Conservation (phyloP, 495 filamentous ascomycete genomes). For the Lophiostoma macrostomum region DNA sequence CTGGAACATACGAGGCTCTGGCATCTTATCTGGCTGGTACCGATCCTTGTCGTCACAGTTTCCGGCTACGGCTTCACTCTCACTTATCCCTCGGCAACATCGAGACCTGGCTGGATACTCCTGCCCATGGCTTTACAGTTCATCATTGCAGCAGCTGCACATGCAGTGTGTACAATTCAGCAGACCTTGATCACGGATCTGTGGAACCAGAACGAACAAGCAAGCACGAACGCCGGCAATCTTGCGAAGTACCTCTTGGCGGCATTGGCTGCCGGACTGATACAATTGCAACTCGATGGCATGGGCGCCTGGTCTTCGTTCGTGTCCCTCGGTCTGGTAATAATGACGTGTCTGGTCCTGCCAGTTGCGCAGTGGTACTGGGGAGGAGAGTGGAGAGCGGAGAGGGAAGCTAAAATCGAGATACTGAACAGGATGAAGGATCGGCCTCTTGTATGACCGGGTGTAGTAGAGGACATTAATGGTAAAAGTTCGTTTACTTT, state of each 20-base stretch:
- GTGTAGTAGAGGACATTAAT: too few relatives aligned
- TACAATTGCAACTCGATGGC: not conserved
- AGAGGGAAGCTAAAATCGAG: not conserved
- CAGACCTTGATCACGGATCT: conserved; percentile 10
- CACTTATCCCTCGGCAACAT: not conserved
- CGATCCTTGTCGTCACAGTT: not conserved
- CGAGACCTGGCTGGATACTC: conserved; percentile 1
- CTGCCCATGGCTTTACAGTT: conserved; percentile 5
- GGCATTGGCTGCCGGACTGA: not conserved
- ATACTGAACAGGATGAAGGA: too few relatives aligned
- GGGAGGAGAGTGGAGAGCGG: conserved; percentile 5
- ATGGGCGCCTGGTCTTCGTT: not conserved
- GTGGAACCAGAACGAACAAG: not conserved
- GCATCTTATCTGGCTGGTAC: not conserved
- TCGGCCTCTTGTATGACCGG: too few relatives aligned
- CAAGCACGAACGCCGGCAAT: not conserved
- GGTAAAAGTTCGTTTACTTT: too few relatives aligned
- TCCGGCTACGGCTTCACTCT: conserved; percentile 10
- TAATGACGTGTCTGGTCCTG: not conserved
- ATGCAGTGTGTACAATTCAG: conserved; percentile 7
- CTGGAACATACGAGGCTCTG: conserved; percentile 6
- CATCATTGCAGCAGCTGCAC: not conserved
- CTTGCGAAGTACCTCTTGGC: not conserved
- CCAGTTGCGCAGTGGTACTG: conserved; percentile 11
- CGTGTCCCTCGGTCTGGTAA: conserved; percentile 3